A percentile compares a stretch with the other conserved stretches of the same genome.
phyloP scores from a whole-genome alignment of 345 rosid species.

The Lumnitzera racemosa region DNA sequence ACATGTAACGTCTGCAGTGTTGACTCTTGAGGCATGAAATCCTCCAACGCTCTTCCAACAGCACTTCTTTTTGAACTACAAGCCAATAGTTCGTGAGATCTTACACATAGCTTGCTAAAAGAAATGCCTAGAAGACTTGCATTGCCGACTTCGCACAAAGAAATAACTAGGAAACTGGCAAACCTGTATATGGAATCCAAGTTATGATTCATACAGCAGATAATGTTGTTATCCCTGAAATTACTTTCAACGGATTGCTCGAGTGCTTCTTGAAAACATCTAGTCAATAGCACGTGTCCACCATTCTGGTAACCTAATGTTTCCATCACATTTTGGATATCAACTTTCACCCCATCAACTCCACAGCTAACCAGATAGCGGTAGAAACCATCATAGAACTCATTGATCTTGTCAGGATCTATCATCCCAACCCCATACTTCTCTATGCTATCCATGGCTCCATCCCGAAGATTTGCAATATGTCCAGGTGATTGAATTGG shows the following conservation, averaged over 20 bases:
- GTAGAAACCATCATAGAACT: conserved; percentile 45
- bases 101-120: neutral
- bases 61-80: conserved; percentile 38
- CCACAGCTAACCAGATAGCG: conserved; percentile 31
- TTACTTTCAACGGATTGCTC: conserved; percentile 40
- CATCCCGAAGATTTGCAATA: conserved; percentile 24
- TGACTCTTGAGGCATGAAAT: conserved; percentile 57
- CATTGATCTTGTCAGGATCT: conserved; percentile 24
- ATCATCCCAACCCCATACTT: conserved; percentile 37
- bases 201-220: conserved; percentile 56
- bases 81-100: conserved; percentile 5
- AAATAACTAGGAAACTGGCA: neutral
- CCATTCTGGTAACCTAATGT: conserved; percentile 46
- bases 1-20: conserved; percentile 47
- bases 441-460: conserved; percentile 31
- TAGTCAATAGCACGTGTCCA: conserved; percentile 44
- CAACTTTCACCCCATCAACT: conserved; percentile 48
- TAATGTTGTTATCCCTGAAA: conserved; percentile 43
- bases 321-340: conserved; percentile 41
- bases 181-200: conserved; percentile 51
- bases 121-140: too few relatives aligned
- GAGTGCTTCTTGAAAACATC: conserved; percentile 45
- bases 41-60: conserved; percentile 54
- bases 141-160: too few relatives aligned
- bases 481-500: conserved; percentile 43